Percentiles rank a stretch among this genome's conserved stretches.
Conservation (phyloP, 129 eudicot species). For the Gnaphalium uliginosum region DNA sequence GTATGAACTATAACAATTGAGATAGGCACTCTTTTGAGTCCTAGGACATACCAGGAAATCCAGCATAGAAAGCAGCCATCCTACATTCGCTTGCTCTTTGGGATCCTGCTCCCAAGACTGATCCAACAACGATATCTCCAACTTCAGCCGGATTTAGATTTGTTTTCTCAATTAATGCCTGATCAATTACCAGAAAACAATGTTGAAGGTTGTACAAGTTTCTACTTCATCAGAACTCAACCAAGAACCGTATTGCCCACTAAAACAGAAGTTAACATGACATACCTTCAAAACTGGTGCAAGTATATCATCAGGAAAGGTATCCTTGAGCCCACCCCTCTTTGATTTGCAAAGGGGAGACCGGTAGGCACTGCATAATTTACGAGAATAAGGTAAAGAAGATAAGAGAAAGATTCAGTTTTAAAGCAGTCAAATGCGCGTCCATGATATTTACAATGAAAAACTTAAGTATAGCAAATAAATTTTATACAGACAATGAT, state of each 20-base stretch:
- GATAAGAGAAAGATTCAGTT: background rate
- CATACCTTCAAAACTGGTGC: conserved; percentile 87
- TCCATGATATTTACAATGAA: background rate
- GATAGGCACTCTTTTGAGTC: background rate
- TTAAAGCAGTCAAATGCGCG: background rate
- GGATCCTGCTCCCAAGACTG: conserved; percentile 90
- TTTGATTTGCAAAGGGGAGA: conserved; percentile 86
- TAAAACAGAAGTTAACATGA: background rate
- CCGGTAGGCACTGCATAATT: conserved; percentile 65
- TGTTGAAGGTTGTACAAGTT: background rate
- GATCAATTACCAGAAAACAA: conserved; percentile 8
- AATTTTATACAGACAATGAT: background rate
- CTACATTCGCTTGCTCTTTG: conserved; percentile 96
- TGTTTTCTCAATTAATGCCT: conserved; percentile 93
- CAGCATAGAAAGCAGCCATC: conserved; percentile 98
- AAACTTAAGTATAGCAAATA: background rate
- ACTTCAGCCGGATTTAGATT: conserved; percentile 85
- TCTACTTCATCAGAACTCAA: background rate
- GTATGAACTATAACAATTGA: conserved; percentile 48
- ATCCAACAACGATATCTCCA: conserved; percentile 94
- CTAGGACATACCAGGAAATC: conserved; percentile 76
- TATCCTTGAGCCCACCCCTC: conserved; percentile 96
- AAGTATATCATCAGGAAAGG: conserved; percentile 91
- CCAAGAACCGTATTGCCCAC: background rate
- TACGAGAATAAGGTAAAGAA: background rate